These are phyloP conservation scores for Ogataea methylovora DNA, from an alignment of 805 yeast genomes.

Conservation along the genomic window DNA sequence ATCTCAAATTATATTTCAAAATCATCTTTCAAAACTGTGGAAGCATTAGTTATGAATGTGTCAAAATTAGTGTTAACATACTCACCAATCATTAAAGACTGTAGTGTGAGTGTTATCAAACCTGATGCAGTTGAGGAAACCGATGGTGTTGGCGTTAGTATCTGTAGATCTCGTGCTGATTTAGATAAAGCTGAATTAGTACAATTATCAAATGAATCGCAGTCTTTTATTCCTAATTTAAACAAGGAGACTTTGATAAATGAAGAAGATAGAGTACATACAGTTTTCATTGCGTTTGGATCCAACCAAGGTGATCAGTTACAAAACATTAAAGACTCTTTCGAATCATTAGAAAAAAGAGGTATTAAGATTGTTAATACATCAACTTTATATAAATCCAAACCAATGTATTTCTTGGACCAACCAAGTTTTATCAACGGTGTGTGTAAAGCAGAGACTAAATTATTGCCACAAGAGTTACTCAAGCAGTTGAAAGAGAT, in stretches of 20 bases:
- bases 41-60: conserved; percentile 75
- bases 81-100: conserved; percentile 3
- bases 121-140: conserved; percentile 86
- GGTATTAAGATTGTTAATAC: conserved; percentile 46
- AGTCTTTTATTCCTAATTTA: conserved; percentile 21
- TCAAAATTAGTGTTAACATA: conserved; percentile 28
- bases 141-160: conserved; percentile 84
- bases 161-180: too few relatives aligned
- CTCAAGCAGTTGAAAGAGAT: conserved; percentile 59
- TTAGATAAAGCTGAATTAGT: conserved; percentile 7
- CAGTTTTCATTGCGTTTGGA: conserved; percentile 81
- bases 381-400: conserved; percentile 78
- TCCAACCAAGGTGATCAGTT: conserved; percentile 75
- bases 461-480: conserved; percentile 55
- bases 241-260: conserved; percentile 13
- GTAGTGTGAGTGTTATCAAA: conserved; percentile 64
- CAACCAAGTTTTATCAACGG: conserved; percentile 86
- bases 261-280: conserved; percentile 25
- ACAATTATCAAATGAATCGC: conserved; percentile 4
- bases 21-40: conserved; percentile 87
- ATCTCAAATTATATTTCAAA: conserved; percentile 58
- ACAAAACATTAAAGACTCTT: conserved; percentile 49
- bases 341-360: conserved; percentile 34
- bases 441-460: conserved; percentile 59
- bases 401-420: conserved; percentile 83